phyloP scores from a whole-genome alignment of 495 filamentous ascomycete species.

The Aspergillus avenaceus region DNA sequence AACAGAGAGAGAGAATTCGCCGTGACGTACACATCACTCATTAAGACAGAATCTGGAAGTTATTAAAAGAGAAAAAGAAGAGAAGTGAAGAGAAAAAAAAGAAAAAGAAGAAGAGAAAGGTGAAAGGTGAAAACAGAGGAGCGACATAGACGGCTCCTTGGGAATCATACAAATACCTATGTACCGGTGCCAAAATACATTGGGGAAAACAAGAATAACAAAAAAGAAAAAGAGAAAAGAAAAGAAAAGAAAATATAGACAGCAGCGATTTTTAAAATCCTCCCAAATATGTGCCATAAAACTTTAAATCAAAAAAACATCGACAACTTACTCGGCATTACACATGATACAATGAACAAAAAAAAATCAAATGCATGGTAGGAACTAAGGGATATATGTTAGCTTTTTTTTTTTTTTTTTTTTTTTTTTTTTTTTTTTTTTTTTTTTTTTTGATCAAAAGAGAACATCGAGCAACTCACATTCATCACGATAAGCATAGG shows the following conservation, averaged over 20 bases:
- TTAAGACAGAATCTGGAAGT: too few relatives aligned
- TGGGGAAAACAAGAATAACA: slow-evolving; percentile 3
- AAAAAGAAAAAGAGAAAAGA: slow-evolving; percentile 16
- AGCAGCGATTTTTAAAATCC: slow-evolving; percentile 8
- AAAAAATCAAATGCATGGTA: slow-evolving; percentile 43
- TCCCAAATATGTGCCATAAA: slow-evolving; percentile 12
- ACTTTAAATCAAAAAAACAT: slow-evolving; percentile 7
- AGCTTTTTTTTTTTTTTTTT: too few relatives aligned
- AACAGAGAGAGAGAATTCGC: too few relatives aligned
- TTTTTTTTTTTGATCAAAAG: neutral
- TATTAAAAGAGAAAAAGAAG: too few relatives aligned
- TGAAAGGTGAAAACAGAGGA: slow-evolving; percentile 4
- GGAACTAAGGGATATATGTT: slow-evolving; percentile 32
- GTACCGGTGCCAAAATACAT: slow-evolving; percentile 15
- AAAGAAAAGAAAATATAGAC: slow-evolving; percentile 10
- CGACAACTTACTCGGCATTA: neutral
- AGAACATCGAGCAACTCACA: slow-evolving; percentile 54
- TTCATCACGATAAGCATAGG: slow-evolving; percentile 98
- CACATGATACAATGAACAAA: slow-evolving; percentile 8
- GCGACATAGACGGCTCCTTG: slow-evolving; percentile 3
- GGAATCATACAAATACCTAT: slow-evolving; percentile 29
- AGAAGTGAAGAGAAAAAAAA: too few relatives aligned
- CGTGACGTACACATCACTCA: too few relatives aligned
- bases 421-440: too few relatives aligned
- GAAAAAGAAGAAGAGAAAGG: neutral